Evolutionary conservation across 1,284 basidiomycete genomes (phyloP), one percentile per base, ranked within the genome.

Genomic region (Pascua guehoae): DNA sequence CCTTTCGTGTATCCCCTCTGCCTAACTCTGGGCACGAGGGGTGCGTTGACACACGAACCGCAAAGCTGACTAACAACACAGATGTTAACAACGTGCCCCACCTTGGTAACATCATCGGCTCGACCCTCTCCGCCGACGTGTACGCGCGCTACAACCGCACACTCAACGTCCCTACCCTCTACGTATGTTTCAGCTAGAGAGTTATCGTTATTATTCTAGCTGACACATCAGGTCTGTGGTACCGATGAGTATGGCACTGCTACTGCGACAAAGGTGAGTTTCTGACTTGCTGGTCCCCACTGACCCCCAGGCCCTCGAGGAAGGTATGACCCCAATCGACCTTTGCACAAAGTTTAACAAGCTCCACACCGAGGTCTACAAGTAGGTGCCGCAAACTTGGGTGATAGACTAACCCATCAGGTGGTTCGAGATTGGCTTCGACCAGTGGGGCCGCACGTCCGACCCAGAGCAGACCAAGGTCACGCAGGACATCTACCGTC

Each of bases 191-290:
- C n/a, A n/a, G n/a, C n/a, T n/a, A n/a, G n/a, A n/a, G n/a, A 1
- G 47, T 45, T 46, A 14, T n/a, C 17, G 17, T 62, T 36, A 32
- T 32, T 18, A 32, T n/a, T 50, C 51, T 52, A 47, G 59, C 55
- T 54, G 40, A 44, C 48, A 14, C 10, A 87, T 7, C 91, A 94
- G 76, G 84, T 98, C 62, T 99, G 96, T 75, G 96, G 96, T 47
- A 98, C 96, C 7, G 95, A 99, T 74, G 95, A 99, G 78, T 99
- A 99, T 70, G 95, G 95, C 39, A 99, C 95, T 2, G 95, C 95
- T 0, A 97, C 96, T 1, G 95, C 98, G 81, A 98, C 94, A 41
- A 79, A 79, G 68, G 75, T 75, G 41, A 53, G 70, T 53, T 32
- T 32, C 24, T 7, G 18, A 12, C 12, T 16, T 37, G 12, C n/a